These are phyloP conservation scores for Mrakia blollopis DNA, from an alignment of 768 basidiomycete species.

Conservation along the genomic window DNA sequence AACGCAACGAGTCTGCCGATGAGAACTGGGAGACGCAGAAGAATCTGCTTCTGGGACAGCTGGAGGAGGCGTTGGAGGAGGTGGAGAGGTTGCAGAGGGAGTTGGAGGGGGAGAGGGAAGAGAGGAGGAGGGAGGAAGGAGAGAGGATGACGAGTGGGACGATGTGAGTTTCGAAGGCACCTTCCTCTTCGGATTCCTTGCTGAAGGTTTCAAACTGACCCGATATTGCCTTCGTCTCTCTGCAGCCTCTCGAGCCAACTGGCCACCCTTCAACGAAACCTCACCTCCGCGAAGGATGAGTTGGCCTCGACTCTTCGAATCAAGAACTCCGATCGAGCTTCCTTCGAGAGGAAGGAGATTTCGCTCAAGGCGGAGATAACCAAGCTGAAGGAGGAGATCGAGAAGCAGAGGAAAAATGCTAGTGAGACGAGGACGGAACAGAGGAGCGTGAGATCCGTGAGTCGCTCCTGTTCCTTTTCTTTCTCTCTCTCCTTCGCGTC, in stretches of 20 bases:
- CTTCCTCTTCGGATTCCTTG: neutral
- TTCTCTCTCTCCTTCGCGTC: neutral
- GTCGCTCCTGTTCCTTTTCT: neutral
- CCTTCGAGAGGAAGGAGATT: slow-evolving; percentile 8
- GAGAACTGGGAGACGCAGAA: slow-evolving; percentile 44
- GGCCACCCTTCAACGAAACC: slow-evolving; percentile 1
- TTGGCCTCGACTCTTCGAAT: neutral
- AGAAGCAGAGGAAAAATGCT: neutral
- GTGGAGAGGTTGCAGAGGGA: neutral
- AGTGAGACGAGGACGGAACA: slow-evolving; percentile 11
- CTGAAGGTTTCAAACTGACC: neutral
- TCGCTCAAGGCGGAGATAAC: neutral
- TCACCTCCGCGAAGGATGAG: neutral
- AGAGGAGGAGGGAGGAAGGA: neutral
- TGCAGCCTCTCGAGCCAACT: slow-evolving; percentile 9
- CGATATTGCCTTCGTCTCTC: too few relatives aligned
- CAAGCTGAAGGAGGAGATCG: slow-evolving; percentile 12
- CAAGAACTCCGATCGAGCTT: neutral
- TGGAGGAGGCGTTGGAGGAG: slow-evolving; percentile 9
- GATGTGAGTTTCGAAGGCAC: neutral
- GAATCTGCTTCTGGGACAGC: neutral
- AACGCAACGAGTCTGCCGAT: slow-evolving; percentile 77
- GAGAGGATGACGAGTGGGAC: neutral
- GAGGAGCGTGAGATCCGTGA: neutral
- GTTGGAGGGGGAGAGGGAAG: slow-evolving; percentile 4